Evolutionary conservation across 768 basidiomycete genomes (phyloP).

Genomic region (Amanita muscaria): DNA sequence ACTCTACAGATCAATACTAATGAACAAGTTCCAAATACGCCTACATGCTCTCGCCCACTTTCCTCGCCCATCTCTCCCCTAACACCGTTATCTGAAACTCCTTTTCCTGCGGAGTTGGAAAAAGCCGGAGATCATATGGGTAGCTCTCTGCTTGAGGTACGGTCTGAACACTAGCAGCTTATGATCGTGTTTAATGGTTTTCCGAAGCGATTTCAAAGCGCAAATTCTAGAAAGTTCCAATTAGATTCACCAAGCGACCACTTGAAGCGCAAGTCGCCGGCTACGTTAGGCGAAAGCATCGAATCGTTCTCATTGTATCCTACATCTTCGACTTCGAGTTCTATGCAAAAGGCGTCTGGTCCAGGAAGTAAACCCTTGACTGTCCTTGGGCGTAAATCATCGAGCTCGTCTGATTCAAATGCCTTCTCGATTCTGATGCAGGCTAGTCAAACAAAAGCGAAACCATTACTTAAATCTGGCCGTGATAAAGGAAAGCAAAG

Average conservation of each 20-base stretch:
- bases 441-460: neutral
- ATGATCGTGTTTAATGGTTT: no score
- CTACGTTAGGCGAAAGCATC: no score
- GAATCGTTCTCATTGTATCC: no score
- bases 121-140: neutral
- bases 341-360: no score
- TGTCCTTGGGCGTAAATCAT: conserved; percentile 2
- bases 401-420: neutral
- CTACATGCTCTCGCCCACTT: neutral
- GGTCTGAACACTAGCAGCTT: no score
- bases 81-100: conserved; percentile 45
- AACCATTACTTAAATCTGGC: neutral
- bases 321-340: no score
- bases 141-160: no score
- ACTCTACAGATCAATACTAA: neutral
- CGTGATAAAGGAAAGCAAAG: conserved; percentile 6
- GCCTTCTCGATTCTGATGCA: conserved; percentile 7
- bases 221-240: no score
- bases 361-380: no score
- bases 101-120: conserved; percentile 18
- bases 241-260: no score
- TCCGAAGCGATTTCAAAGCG: no score
- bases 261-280: no score
- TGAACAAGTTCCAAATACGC: neutral
- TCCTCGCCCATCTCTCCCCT: conserved; percentile 22